These are phyloP conservation scores for Inonotus hispidus DNA, from an alignment of 1,284 basidiomycete species.

Conservation along the genomic window DNA sequence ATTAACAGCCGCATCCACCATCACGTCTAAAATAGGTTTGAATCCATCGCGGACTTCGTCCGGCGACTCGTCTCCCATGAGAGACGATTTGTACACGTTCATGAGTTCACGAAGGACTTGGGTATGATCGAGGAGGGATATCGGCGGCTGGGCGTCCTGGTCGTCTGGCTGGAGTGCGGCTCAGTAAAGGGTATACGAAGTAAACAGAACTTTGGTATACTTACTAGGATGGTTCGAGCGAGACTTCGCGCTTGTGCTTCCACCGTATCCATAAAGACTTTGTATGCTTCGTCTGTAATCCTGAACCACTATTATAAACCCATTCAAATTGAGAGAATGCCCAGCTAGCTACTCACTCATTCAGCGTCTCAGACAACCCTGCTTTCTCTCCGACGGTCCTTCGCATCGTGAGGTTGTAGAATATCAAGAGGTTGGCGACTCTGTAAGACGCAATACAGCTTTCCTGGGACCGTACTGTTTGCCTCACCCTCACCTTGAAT, in stretches of 20 bases:
- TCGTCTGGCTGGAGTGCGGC: slow-evolving; percentile 60
- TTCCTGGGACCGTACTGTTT: slow-evolving; percentile 90
- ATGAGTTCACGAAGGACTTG: slow-evolving; percentile 86
- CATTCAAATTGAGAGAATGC: not conserved
- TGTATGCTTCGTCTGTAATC: slow-evolving; percentile 75
- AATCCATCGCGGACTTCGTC: slow-evolving; percentile 53
- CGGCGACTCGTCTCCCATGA: slow-evolving; percentile 55
- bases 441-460: slow-evolving; percentile 89
- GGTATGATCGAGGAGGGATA: slow-evolving; percentile 73
- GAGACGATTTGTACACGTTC: slow-evolving; percentile 79
- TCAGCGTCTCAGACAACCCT: slow-evolving; percentile 67
- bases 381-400: slow-evolving; percentile 85
- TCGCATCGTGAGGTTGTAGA: slow-evolving; percentile 90
- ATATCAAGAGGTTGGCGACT: slow-evolving; percentile 90
- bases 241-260: slow-evolving; percentile 76
- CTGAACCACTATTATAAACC: slow-evolving; percentile 34
- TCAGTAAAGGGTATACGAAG: not conserved
- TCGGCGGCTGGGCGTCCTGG: slow-evolving; percentile 68
- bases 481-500: slow-evolving; percentile 74
- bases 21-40: slow-evolving; percentile 67
- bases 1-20: slow-evolving; percentile 77
- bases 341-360: slow-evolving; percentile 57
- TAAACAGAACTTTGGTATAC: slow-evolving; percentile 23
- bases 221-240: slow-evolving; percentile 64
- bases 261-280: slow-evolving; percentile 82